Percentiles rank a stretch among this genome's conserved stretches.
Evolutionary conservation across 352 stramenopile species (phyloP).

Genomic region (Phytophthora citricola): DNA sequence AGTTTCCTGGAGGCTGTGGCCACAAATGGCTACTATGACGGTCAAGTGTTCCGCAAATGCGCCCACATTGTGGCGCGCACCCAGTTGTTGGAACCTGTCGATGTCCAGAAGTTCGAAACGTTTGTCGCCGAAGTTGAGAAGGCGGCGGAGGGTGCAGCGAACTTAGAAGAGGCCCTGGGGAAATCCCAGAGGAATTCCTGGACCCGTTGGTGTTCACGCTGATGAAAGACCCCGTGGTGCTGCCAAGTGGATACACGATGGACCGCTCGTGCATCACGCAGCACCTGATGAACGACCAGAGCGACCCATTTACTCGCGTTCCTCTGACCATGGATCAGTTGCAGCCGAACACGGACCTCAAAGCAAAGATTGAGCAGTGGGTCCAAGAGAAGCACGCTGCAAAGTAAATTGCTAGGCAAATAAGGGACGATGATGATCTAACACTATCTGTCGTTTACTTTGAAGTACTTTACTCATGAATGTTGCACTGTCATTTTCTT

Average conservation of each 20-base stretch:
- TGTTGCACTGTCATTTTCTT: too few relatives aligned
- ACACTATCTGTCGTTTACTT: neutral
- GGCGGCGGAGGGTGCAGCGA: conserved; percentile 52
- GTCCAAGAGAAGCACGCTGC: conserved; percentile 35
- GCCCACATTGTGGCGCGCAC: conserved; percentile 71
- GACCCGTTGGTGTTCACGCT: conserved; percentile 95
- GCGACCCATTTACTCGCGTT: conserved; percentile 97
- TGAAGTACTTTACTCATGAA: too few relatives aligned
- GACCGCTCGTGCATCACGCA: conserved; percentile 96
- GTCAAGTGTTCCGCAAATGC: conserved; percentile 75
- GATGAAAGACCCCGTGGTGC: conserved; percentile 96
- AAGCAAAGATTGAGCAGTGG: conserved; percentile 75
- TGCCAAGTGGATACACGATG: conserved; percentile 93
- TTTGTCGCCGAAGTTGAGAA: conserved; percentile 67
- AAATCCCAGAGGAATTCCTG: conserved; percentile 97
- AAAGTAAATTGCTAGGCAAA: conserved; percentile 1
- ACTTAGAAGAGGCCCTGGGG: conserved; percentile 83
- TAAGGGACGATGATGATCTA: neutral
- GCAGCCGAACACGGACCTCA: conserved; percentile 64
- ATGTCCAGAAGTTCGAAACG: conserved; percentile 57
- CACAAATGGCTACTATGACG: conserved; percentile 89
- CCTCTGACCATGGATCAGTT: conserved; percentile 81
- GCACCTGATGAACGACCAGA: conserved; percentile 97
- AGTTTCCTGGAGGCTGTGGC: conserved; percentile 94
- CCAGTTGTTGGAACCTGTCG: conserved; percentile 56